These are phyloP conservation scores for Saccharomyces uvarum DNA, from an alignment of 1,139 yeast genomes.

Conservation along the genomic window DNA sequence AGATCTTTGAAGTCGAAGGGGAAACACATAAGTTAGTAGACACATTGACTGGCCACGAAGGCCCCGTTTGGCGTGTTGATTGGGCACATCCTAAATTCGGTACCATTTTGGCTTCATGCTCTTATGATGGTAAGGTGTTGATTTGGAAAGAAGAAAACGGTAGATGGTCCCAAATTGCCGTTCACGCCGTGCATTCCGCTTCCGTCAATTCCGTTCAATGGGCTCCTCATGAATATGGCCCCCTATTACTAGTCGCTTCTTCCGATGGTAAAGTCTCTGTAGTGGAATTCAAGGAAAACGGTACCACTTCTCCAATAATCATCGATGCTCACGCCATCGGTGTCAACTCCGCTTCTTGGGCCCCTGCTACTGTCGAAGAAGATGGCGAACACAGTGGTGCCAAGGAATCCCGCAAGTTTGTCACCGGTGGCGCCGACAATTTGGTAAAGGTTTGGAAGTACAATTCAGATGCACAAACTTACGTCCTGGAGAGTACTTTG, in stretches of 20 bases:
- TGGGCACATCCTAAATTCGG: conserved; percentile 99
- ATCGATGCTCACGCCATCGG: conserved; percentile 82
- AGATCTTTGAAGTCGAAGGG: conserved; percentile 84
- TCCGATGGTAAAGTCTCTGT: conserved; percentile 90
- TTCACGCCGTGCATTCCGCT: conserved; percentile 83
- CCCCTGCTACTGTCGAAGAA: conserved; percentile 47
- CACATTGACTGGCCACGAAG: conserved; percentile 83
- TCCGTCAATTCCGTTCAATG: conserved; percentile 90
- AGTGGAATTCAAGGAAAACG: conserved; percentile 86
- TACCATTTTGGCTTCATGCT: conserved; percentile 84
- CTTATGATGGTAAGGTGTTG: conserved; percentile 89
- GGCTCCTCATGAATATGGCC: conserved; percentile 98
- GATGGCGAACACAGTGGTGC: conserved; percentile 23
- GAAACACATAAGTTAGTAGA: conserved; percentile 72
- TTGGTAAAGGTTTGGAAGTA: conserved; percentile 84
- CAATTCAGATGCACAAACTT: conserved; percentile 49
- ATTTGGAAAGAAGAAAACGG: conserved; percentile 94
- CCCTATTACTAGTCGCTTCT: conserved; percentile 80
- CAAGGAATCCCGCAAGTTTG: conserved; percentile 56
- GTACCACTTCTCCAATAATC: conserved; percentile 54
- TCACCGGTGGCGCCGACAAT: conserved; percentile 93
- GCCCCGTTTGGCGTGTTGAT: conserved; percentile 97
- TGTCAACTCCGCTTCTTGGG: conserved; percentile 93
- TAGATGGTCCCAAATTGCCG: conserved; percentile 82
- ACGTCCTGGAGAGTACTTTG: conserved; percentile 65